Evolutionary conservation across 73 alveolate species (phyloP).

Genomic region (Paramecium sonneborni): DNA sequence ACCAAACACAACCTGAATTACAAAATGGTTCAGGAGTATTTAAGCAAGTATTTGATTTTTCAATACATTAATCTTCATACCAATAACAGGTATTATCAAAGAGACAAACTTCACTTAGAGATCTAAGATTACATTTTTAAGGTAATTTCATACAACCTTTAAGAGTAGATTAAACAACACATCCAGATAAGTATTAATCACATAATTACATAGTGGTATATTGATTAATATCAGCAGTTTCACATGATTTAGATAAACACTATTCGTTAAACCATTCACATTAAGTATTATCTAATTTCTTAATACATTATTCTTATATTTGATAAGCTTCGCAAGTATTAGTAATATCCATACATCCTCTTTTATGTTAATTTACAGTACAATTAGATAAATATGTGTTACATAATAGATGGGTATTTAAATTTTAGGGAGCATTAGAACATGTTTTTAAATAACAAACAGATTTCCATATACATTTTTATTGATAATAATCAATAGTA

Average conservation of each 20-base stretch:
- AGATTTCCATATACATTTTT: background rate
- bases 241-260: background rate
- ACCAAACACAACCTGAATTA: background rate
- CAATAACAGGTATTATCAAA: background rate
- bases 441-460: background rate
- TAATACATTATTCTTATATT: background rate
- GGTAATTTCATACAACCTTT: slow-evolving; percentile 14
- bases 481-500: background rate
- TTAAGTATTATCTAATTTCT: background rate
- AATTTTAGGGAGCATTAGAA: background rate
- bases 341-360: background rate
- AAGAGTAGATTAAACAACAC: background rate
- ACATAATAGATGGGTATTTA: background rate
- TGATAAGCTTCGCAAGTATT: background rate
- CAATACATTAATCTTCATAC: background rate
- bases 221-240: background rate
- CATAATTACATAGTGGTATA: background rate
- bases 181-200: background rate
- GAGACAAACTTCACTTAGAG: background rate
- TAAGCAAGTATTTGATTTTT: background rate
- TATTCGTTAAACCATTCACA: background rate
- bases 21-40: background rate
- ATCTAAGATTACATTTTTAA: background rate
- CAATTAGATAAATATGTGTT: background rate
- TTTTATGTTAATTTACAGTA: background rate